Percentiles rank a stretch among this genome's conserved stretches.
Conservation (phyloP, 331 rosid species). For the Rosa hybrid region DNA sequence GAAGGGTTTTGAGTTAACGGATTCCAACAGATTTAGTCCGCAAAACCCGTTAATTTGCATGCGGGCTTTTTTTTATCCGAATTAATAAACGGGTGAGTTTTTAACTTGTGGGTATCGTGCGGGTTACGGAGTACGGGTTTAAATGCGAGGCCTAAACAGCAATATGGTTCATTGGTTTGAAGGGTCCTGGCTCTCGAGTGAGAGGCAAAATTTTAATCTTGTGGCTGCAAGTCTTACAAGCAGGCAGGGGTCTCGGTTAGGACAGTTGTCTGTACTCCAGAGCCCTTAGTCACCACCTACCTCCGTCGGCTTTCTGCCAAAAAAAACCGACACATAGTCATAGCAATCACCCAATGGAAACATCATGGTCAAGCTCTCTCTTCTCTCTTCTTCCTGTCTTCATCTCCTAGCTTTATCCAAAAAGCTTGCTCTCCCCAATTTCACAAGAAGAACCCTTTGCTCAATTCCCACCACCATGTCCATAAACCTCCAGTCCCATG, state of each 20-base stretch:
- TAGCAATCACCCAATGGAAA: conserved; percentile 28
- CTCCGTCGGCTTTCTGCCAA: neutral
- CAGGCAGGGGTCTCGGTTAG: neutral
- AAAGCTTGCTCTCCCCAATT: conserved; percentile 19
- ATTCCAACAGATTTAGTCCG: too few species aligned
- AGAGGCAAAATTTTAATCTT: neutral
- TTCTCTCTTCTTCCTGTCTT: conserved; percentile 29
- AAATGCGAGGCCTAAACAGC: too few species aligned
- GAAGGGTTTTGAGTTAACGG: too few species aligned
- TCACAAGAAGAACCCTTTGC: conserved; percentile 25
- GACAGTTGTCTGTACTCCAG: conserved; percentile 32
- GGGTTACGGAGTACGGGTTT: too few species aligned
- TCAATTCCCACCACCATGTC: conserved; percentile 46
- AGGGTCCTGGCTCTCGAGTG: too few species aligned
- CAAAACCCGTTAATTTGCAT: too few species aligned
- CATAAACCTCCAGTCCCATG: conserved; percentile 50
- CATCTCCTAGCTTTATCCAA: conserved; percentile 26
- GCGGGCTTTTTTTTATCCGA: too few species aligned
- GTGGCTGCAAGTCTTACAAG: neutral
- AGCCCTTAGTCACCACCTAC: conserved; percentile 10
- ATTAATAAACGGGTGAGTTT: too few species aligned
- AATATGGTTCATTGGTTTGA: too few species aligned
- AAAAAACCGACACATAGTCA: neutral
- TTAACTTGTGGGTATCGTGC: too few species aligned
- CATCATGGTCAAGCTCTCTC: conserved; percentile 32